These are phyloP conservation scores for Botrytis tulipae DNA, from an alignment of 2,329 filamentous ascomycete species.

Conservation along the genomic window DNA sequence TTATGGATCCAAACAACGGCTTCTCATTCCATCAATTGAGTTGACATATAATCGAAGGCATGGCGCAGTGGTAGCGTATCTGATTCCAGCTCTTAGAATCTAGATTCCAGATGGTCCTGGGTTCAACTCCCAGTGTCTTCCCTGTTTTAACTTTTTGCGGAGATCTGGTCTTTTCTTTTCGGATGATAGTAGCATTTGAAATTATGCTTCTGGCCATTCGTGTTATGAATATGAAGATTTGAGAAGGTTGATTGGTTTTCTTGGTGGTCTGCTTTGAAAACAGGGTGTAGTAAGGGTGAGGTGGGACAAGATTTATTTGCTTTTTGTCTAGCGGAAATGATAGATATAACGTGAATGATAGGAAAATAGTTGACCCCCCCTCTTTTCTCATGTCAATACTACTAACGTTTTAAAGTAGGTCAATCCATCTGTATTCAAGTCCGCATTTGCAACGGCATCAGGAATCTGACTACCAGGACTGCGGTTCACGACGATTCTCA, in stretches of 20 bases:
- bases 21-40: background rate
- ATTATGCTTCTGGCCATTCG: background rate
- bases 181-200: background rate
- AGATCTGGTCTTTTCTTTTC: background rate
- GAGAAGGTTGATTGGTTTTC: background rate
- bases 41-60: background rate
- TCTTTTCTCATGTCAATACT: background rate
- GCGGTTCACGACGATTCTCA: background rate
- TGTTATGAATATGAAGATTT: background rate
- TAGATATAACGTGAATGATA: background rate
- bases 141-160: background rate
- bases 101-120: constrained; percentile 27
- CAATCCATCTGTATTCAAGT: too few species aligned
- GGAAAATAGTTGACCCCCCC: background rate
- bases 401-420: background rate
- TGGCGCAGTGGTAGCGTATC: constrained; percentile 4
- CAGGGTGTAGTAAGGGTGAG: too few species aligned
- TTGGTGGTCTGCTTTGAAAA: background rate
- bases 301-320: background rate
- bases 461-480: background rate
- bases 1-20: background rate
- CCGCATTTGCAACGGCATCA: background rate
- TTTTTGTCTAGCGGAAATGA: background rate
- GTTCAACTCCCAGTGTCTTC: constrained; percentile 24
- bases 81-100: constrained; percentile 22